A percentile compares a stretch with the other conserved stretches of the same genome.
phyloP scores from a whole-genome alignment of 164 flowering plant genomes.

The Amborella trichopoda region DNA sequence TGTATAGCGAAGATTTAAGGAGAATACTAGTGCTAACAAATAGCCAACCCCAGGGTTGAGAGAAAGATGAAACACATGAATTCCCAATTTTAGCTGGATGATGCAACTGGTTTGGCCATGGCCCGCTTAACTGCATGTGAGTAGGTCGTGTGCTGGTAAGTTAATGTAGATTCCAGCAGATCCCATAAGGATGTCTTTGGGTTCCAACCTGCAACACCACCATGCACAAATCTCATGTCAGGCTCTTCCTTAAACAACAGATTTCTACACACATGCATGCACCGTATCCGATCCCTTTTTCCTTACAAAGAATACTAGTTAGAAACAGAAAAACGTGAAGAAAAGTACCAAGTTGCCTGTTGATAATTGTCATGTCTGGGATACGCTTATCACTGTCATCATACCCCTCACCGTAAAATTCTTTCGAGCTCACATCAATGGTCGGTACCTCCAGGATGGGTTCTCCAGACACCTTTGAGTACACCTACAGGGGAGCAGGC shows the following conservation, averaged over 20 bases:
- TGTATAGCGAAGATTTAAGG: too few relatives aligned
- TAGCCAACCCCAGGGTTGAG: too few relatives aligned
- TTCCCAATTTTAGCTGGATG: constrained; percentile 22
- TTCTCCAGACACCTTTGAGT: constrained; percentile 79
- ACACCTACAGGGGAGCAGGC: too few relatives aligned
- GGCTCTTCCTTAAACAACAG: too few relatives aligned
- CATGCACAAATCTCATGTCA: too few relatives aligned
- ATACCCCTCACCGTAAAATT: constrained; percentile 94
- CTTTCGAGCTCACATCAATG: constrained; percentile 83
- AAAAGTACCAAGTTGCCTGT: constrained; percentile 76
- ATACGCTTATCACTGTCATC: constrained; percentile 95
- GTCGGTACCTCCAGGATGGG: constrained; percentile 60
- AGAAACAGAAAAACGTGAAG: background rate
- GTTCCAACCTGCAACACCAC: constrained; percentile 90
- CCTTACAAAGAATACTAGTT: background rate
- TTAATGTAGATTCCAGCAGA: constrained; percentile 86
- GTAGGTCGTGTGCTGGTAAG: constrained; percentile 94
- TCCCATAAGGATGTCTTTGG: constrained; percentile 98
- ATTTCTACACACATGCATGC: too few relatives aligned
- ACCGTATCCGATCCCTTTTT: too few relatives aligned
- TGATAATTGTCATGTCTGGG: constrained; percentile 96
- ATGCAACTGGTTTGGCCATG: constrained; percentile 49
- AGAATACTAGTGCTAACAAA: too few relatives aligned
- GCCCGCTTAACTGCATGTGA: constrained; percentile 80
- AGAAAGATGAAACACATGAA: too few relatives aligned